Percentiles rank a stretch among this genome's conserved stretches.
Conservation (phyloP, 108 stramenopile species). For the Nitzschia sp. region DNA sequence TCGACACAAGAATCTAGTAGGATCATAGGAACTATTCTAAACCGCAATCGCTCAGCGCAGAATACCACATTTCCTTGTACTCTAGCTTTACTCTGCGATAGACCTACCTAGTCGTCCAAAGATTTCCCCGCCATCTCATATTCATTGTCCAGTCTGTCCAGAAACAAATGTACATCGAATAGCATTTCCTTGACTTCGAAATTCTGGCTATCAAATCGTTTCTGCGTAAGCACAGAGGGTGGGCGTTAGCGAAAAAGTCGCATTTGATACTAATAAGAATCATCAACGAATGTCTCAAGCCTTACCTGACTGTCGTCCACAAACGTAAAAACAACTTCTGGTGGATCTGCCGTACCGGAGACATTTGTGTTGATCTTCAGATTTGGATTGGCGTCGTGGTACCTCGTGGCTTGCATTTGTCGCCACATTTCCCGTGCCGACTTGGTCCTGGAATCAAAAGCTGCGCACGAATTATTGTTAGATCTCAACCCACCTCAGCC, state of each 20-base stretch:
- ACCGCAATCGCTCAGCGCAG: too few relatives aligned
- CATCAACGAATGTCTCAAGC: neutral
- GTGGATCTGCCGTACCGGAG: conserved; percentile 48
- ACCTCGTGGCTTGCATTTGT: conserved; percentile 64
- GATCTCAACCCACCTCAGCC: neutral
- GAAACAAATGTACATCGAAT: conserved; percentile 52
- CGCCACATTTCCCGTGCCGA: conserved; percentile 78
- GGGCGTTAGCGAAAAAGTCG: too few relatives aligned
- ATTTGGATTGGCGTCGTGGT: conserved; percentile 61
- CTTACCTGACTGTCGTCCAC: conserved; percentile 66
- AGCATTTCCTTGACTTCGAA: conserved; percentile 63
- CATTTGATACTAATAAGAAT: neutral
- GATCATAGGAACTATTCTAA: too few relatives aligned
- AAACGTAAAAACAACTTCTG: conserved; percentile 63
- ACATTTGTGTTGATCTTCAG: conserved; percentile 59
- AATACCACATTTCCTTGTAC: too few relatives aligned
- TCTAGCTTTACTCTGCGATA: too few relatives aligned
- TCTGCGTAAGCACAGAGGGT: conserved; percentile 24
- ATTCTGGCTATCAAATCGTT: conserved; percentile 52
- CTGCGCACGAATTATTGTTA: too few relatives aligned
- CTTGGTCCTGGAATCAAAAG: conserved; percentile 70
- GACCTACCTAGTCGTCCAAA: conserved; percentile 38
- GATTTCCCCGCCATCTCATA: conserved; percentile 56
- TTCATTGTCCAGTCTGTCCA: conserved; percentile 49
- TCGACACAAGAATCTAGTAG: too few relatives aligned